phyloP scores from a whole-genome alignment of 768 basidiomycete species.

The Xerocomus spinulosus region DNA sequence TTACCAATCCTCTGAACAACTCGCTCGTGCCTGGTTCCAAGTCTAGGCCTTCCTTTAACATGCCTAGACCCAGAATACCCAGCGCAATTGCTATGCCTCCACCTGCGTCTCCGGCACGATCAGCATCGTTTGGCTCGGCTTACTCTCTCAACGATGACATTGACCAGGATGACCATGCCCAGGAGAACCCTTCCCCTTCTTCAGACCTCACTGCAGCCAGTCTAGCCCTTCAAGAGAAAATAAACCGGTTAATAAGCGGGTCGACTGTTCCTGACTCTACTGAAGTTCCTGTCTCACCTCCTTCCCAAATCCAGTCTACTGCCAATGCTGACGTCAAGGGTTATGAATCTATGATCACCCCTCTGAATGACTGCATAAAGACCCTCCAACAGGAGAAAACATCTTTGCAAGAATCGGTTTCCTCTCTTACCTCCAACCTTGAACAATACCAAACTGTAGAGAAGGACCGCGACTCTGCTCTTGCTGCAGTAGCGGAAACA shows the following conservation, averaged over 20 bases:
- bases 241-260: constrained; percentile 39
- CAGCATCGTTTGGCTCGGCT: constrained; percentile 32
- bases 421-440: constrained; percentile 19
- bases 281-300: constrained; percentile 16
- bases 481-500: constrained; percentile 36
- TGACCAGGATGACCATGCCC: constrained; percentile 9
- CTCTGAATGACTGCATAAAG: constrained; percentile 40
- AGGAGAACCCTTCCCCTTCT: constrained; percentile 18
- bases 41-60: constrained; percentile 35
- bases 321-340: constrained; percentile 12
- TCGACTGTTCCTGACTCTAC: constrained; percentile 13
- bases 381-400: constrained; percentile 69
- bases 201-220: constrained; percentile 38
- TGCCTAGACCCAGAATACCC: constrained; percentile 63
- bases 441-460: constrained; percentile 31
- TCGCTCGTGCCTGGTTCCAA: constrained; percentile 23
- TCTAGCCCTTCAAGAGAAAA: constrained; percentile 46
- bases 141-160: constrained; percentile 36
- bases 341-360: constrained; percentile 17
- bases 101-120: constrained; percentile 55
- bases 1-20: constrained; percentile 9
- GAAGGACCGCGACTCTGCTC: constrained; percentile 43
- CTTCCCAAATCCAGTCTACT: constrained; percentile 40
- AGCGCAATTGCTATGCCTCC: constrained; percentile 81
- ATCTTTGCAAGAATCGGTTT: constrained; percentile 42